These are phyloP conservation scores for Emmonsiellopsis sp. DNA, from an alignment of 2,329 filamentous ascomycete genomes.

Conservation along the genomic window DNA sequence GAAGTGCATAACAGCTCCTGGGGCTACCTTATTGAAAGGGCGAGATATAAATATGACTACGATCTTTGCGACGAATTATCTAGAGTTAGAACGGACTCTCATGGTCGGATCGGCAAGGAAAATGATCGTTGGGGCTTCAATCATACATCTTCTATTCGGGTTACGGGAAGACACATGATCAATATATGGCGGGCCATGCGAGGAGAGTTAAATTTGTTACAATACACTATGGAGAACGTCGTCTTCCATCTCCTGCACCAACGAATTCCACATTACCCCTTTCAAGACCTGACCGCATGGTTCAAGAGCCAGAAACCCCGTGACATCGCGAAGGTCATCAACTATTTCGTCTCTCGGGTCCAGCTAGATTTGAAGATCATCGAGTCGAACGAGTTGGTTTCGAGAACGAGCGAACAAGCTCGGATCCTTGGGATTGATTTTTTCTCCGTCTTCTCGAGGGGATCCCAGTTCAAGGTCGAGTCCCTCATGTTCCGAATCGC, in stretches of 20 bases:
- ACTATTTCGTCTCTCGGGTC: conserved; percentile 68
- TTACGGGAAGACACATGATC: conserved; percentile 94
- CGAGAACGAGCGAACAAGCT: conserved; percentile 88
- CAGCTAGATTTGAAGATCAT: conserved; percentile 83
- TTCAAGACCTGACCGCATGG: conserved; percentile 72
- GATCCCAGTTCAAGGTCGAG: conserved; percentile 97
- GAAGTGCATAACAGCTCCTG: conserved; percentile 90
- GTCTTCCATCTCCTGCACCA: conserved; percentile 82
- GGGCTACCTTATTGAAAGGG: conserved; percentile 91
- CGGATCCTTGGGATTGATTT: conserved; percentile 90
- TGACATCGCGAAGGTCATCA: conserved; percentile 64
- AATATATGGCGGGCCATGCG: conserved; percentile 97
- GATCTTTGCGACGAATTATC: conserved; percentile 88
- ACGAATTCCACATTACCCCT: conserved; percentile 79
- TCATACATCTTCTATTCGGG: conserved; percentile 78
- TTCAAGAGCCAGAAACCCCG: conserved; percentile 60
- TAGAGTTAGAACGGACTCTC: conserved; percentile 72
- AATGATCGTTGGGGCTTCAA: conserved; percentile 89
- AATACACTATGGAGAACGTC: conserved; percentile 95
- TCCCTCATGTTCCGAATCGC: conserved; percentile 98
- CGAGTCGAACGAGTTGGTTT: conserved; percentile 78
- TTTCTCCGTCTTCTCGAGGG: conserved; percentile 88
- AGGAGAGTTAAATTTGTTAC: conserved; percentile 78
- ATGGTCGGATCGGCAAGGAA: conserved; percentile 77
- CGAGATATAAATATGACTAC: conserved; percentile 76